Base-by-base conservation (phyloP, 768 basidiomycete genomes). In the Lentinula guzmanii region DNA sequence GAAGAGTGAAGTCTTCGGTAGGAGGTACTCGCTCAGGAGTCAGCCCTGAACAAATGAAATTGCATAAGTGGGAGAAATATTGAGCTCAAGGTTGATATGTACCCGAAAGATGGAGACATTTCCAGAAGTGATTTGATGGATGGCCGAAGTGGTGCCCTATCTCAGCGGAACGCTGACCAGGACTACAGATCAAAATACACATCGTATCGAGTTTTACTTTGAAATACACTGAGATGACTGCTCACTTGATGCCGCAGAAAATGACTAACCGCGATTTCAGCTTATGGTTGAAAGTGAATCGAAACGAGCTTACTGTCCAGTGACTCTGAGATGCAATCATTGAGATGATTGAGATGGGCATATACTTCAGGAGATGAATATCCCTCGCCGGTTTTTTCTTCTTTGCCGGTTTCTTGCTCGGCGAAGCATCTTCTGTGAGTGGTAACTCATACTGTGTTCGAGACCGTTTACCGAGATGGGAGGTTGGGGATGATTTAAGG, bases 221-320 rank as follows among this genome's bases (percentile, higher is more conserved):
- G 9, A 24, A 13, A 11, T 11, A 9, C 21, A 3, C 7, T 21
- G 31, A 8, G 35, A 16, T 39, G 16, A 15, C 64, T 46, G 15
- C 79, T 58, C 64, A 91, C 91, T 93, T 95, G 53, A 94, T 91
- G 7, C 93, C 92, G 67, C 90, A 93, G 65, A 94, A 92, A 13
- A 93, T 65, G 24, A 93, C 91, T 93, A 43, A 0, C 53, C 7
- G 5, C 37, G 34, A 21, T 43, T 21, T 55, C 31, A 56, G 34
- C 10, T 16, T 24, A 43, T 33, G n/a, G 10, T 51, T 37, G 18
- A 8, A 52, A 35, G 34, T 34, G 58, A 39, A 41, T 58, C 46
- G 66, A 18, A 46, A n/a, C n/a, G 52, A 18, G 65, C 76, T 50
- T 65, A 90, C 90, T 77, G 58, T 90, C 86, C 1, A 91, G 77